Evolutionary conservation across 2,329 filamentous ascomycete species (phyloP).

Genomic region (Beauveria sp.): DNA sequence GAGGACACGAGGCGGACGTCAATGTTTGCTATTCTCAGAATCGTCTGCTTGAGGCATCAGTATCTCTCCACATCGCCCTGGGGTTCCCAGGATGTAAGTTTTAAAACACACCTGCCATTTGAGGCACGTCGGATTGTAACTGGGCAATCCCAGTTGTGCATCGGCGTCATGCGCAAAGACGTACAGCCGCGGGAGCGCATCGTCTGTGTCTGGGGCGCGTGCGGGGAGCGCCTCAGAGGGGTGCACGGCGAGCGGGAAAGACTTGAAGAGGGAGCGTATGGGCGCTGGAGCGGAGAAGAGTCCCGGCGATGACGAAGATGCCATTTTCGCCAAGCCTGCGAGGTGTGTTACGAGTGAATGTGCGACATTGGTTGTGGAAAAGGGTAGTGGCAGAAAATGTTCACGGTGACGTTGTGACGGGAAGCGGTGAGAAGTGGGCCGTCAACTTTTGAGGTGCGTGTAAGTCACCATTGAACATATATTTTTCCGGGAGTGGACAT

Average conservation of each 20-base stretch:
- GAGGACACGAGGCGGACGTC: conserved; percentile 61
- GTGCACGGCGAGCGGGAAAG: conserved; percentile 72
- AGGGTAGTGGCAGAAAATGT: not conserved
- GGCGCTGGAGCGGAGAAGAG: conserved; percentile 60
- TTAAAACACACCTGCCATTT: conserved; percentile 74
- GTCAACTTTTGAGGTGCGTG: not conserved
- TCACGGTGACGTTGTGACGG: not conserved
- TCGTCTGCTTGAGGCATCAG: conserved; percentile 48
- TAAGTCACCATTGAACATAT: not conserved
- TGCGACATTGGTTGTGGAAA: not conserved
- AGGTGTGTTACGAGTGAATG: not conserved
- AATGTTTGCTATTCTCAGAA: conserved; percentile 68
- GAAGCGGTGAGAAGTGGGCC: not conserved
- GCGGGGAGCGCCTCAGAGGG: conserved; percentile 66
- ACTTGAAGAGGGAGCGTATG: conserved; percentile 75
- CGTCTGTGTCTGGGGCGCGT: conserved; percentile 31
- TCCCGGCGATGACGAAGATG: not conserved
- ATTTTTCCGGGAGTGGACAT: too few relatives aligned
- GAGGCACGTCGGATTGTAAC: conserved; percentile 86
- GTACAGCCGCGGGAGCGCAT: conserved; percentile 52
- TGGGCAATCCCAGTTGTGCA: conserved; percentile 55
- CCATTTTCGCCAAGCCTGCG: not conserved
- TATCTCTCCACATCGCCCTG: too few relatives aligned
- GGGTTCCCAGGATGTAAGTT: too few relatives aligned
- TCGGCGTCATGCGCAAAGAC: conserved; percentile 66